phyloP scores from a whole-genome alignment of 176 grass and related monocot genomes.

The Phoenix roebelenii region DNA sequence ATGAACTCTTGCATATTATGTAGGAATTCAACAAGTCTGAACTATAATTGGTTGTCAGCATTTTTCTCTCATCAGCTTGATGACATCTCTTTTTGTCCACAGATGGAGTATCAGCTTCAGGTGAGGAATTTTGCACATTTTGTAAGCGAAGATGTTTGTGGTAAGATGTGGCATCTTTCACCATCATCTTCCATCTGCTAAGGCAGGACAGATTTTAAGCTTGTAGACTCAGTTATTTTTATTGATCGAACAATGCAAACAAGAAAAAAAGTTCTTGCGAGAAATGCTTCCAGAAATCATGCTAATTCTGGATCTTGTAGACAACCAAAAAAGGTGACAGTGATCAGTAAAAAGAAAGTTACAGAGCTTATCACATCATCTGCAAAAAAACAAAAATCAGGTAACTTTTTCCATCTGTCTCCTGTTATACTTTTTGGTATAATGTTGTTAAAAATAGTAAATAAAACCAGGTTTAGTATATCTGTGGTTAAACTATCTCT shows the following conservation, averaged over 20 bases:
- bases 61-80: neutral
- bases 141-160: neutral
- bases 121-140: neutral
- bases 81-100: too few relatives aligned
- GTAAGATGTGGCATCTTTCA: neutral
- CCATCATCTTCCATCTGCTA: neutral
- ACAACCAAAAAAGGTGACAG: slow-evolving; percentile 37
- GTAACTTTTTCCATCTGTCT: slow-evolving; percentile 20
- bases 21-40: slow-evolving; percentile 2
- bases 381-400: slow-evolving; percentile 66
- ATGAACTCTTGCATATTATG: neutral
- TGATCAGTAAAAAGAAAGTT: slow-evolving; percentile 68
- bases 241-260: slow-evolving; percentile 56
- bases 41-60: neutral
- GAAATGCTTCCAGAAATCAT: slow-evolving; percentile 40
- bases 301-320: slow-evolving; percentile 27
- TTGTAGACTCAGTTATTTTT: slow-evolving; percentile 2
- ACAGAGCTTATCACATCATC: slow-evolving; percentile 86
- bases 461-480: too few relatives aligned
- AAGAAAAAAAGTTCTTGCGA: slow-evolving; percentile 54
- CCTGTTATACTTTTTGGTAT: too few relatives aligned
- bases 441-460: too few relatives aligned
- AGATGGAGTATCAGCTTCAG: too few relatives aligned
- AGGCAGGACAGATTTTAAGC: neutral
- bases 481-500: too few relatives aligned